Evolutionary conservation across 2,329 filamentous ascomycete species (phyloP).

Genomic region (Chrysosporium queenslandicum): DNA sequence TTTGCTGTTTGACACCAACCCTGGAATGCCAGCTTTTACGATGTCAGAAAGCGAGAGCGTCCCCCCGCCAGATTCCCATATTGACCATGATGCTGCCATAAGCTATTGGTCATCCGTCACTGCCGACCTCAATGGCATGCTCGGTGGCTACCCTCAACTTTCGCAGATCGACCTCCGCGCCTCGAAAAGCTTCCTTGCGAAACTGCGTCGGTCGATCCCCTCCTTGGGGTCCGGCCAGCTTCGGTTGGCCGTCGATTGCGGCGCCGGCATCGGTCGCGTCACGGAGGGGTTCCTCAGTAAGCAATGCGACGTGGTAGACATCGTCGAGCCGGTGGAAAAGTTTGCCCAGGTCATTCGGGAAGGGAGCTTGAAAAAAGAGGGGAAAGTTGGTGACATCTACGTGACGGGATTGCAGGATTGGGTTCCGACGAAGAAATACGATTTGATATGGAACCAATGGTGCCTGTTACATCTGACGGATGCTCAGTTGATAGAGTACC

Average conservation of each 20-base stretch:
- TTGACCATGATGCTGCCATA: constrained; percentile 30
- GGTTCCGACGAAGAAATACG: constrained; percentile 52
- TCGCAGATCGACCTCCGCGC: constrained; percentile 62
- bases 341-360: constrained; percentile 57
- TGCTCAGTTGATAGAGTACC: constrained; percentile 56
- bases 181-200: constrained; percentile 58
- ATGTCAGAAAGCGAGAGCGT: too few relatives aligned
- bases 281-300: constrained; percentile 66
- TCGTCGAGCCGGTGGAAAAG: constrained; percentile 74
- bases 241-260: constrained; percentile 46
- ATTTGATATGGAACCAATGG: constrained; percentile 86
- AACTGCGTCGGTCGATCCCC: constrained; percentile 43
- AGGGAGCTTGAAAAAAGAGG: constrained; percentile 30
- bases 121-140: constrained; percentile 52
- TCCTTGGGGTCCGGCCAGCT: constrained; percentile 17
- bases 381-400: constrained; percentile 53
- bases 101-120: constrained; percentile 33
- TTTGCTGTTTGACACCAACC: too few relatives aligned
- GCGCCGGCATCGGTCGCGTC: constrained; percentile 69
- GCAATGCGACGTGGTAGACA: constrained; percentile 62
- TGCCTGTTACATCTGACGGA: constrained; percentile 77
- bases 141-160: constrained; percentile 62
- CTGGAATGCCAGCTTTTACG: too few relatives aligned
- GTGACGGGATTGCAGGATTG: constrained; percentile 67
- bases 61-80: constrained; percentile 20